These are phyloP conservation scores for Termitomyces sp. DNA, from an alignment of 768 basidiomycete genomes.

Conservation along the genomic window DNA sequence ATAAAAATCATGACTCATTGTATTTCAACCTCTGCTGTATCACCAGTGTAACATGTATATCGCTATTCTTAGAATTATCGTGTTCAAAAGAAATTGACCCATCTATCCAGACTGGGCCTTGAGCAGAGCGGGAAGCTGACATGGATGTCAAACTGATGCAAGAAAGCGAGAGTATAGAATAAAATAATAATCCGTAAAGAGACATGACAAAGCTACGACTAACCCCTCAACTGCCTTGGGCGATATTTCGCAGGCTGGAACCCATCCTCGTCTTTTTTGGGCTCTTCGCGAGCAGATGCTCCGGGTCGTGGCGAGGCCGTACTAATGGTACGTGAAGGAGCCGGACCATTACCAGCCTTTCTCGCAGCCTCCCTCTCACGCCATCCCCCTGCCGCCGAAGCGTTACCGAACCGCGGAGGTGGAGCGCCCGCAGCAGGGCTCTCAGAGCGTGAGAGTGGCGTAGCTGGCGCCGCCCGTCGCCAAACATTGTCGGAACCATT, in stretches of 20 bases:
- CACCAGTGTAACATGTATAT: too few relatives aligned
- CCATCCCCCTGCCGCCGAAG: constrained; percentile 25
- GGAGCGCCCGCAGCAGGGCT: constrained; percentile 44
- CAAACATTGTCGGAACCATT: constrained; percentile 26
- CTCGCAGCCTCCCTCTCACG: constrained; percentile 26
- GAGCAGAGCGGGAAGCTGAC: background rate
- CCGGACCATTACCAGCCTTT: constrained; percentile 12
- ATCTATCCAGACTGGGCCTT: too few relatives aligned
- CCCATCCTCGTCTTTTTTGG: constrained; percentile 61
- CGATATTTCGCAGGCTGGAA: constrained; percentile 56
- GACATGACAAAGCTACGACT: constrained; percentile 3
- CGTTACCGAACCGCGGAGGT: constrained; percentile 33
- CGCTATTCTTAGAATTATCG: too few relatives aligned
- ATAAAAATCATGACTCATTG: background rate
- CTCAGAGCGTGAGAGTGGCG: constrained; percentile 47
- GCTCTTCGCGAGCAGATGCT: constrained; percentile 42
- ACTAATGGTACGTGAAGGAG: constrained; percentile 17
- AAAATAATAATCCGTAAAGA: constrained; percentile 4
- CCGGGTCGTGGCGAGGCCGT: constrained; percentile 29
- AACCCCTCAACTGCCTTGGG: constrained; percentile 26
- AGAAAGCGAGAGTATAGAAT: background rate
- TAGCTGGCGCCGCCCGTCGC: constrained; percentile 29
- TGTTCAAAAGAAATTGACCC: too few relatives aligned
- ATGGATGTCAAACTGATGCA: background rate
- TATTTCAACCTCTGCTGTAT: background rate